Evolutionary conservation across 495 filamentous ascomycete species (phyloP), one percentile per base, ranked within the genome.

Genomic region (Schizothecium vesticola): DNA sequence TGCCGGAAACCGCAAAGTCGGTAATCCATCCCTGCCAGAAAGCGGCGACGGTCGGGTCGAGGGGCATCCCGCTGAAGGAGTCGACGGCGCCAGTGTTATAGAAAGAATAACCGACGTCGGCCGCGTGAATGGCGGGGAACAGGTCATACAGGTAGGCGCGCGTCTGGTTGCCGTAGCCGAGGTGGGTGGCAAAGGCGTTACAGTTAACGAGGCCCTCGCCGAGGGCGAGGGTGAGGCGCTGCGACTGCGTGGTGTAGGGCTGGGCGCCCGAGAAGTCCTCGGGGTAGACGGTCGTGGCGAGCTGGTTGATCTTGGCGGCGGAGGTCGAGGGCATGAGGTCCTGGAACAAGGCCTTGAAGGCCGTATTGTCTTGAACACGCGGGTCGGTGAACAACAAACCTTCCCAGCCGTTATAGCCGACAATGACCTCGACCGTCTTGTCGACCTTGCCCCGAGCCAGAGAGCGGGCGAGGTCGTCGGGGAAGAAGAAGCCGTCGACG

Each of bases 361-460:
- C 65, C 16, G 69, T 56, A 19, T 71, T 31, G 65, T 71, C 26
- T 11, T 51, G 25, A 0, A 71, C 43, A 6, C 66, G 69, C 0
- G 65, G 61, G 63, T 71, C 69, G 62, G 66, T 71, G 66, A 68
- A 71, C 16, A 71, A 59, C 1, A 71, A 58, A 4, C 66, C 61
- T n/a, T 71, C 66, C n/a, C 56, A 26, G 16, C 13, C 0, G 21
- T 25, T 68, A 51, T 71, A 51, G 3, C 62, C 36, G 12, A 68
- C 69, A 22, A 71, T 62, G 36, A 68, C 59, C 3, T 65, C 31
- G 33, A 71, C 69, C 8, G 28, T 31, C 7, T 22, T 51, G 66
- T 65, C 65, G 28, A 71, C 69, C 4, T n/a, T 16, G 26, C 66
- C 22, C 1, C 6, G 19, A 43, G 67, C 16, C n/a, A 69, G 67